Evolutionary conservation across 192 early-diverging fungal genomes (phyloP), one percentile per base, ranked within the genome.

Genomic region (Thamnidium elegans): DNA sequence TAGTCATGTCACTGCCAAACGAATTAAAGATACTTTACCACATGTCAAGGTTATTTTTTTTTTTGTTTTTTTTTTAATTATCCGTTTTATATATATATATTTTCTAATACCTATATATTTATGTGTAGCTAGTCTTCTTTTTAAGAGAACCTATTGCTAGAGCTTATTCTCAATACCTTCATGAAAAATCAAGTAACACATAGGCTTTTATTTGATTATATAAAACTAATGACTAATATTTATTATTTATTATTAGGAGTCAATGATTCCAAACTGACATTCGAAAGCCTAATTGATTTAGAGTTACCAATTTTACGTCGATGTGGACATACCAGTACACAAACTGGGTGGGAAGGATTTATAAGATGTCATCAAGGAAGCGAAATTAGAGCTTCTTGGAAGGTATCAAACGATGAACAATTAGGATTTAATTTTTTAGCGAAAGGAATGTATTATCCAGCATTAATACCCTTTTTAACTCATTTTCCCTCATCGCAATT

Each of bases 121-220:
- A n/a, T n/a, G 7, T 7, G 7, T 55, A 69, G 68, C 46, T 71
- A 14, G 74, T 81, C 8, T 81, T 81, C 39, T 70, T 81, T 36
- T 74, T 81, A 13, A 68, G 79, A 7, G 79, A 81, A 42, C 79
- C 79, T 4, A 81, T 81, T 32, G 74, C 76, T 23, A 75, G 79
- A n/a, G 79, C 79, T 6, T 81, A 78, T 32, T 71, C 78, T 50
- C 78, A 81, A 42, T 81, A 76, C 34, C 60, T 81, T 0, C 7
- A 46, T 47, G 64, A 66, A 48, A 47, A 43, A 34, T 44, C 64
- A 46, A 46, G 43, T 47, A 36, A 59, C 26, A 26, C 26, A 26
- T 26, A 3, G 26, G 26, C n/a, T 26, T 26, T 26, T 26, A 26
- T 26, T 26, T 3, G n/a, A 20, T 53, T 23, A 53, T 20, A 14